Evolutionary conservation across 2,329 filamentous ascomycete genomes (phyloP).

Genomic region (Alternaria sp.): DNA sequence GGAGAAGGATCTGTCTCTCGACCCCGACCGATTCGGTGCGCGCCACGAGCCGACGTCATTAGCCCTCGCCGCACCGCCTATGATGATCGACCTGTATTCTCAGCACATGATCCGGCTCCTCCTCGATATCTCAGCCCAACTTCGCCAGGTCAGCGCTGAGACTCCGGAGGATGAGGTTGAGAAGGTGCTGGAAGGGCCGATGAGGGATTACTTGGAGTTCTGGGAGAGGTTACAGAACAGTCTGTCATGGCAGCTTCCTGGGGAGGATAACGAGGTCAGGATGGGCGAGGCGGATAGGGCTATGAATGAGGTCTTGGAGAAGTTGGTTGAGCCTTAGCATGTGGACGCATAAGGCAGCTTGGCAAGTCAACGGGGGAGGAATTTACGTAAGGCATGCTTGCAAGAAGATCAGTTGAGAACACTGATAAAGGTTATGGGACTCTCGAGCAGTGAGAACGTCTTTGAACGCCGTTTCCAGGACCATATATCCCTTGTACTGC

Average conservation of each 20-base stretch:
- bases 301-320: neutral
- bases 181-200: neutral
- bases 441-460: no score
- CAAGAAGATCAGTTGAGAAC: neutral
- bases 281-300: neutral
- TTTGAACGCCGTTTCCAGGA: neutral
- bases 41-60: neutral
- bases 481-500: neutral
- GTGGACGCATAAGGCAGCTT: neutral
- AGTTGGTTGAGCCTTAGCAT: neutral
- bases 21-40: neutral
- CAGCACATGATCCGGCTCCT: neutral
- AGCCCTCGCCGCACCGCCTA: neutral
- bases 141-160: neutral
- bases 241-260: neutral
- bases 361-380: neutral
- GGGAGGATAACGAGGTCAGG: neutral
- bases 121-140: neutral
- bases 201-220: neutral
- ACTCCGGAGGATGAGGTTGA: neutral
- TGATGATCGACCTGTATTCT: neutral
- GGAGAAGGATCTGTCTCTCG: neutral
- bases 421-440: neutral
- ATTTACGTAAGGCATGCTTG: neutral
- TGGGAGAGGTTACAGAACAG: neutral